A percentile compares a stretch with the other conserved stretches of the same genome.
Evolutionary conservation across 352 stramenopile genomes (phyloP).

Genomic region (Phytophthora foliorum): DNA sequence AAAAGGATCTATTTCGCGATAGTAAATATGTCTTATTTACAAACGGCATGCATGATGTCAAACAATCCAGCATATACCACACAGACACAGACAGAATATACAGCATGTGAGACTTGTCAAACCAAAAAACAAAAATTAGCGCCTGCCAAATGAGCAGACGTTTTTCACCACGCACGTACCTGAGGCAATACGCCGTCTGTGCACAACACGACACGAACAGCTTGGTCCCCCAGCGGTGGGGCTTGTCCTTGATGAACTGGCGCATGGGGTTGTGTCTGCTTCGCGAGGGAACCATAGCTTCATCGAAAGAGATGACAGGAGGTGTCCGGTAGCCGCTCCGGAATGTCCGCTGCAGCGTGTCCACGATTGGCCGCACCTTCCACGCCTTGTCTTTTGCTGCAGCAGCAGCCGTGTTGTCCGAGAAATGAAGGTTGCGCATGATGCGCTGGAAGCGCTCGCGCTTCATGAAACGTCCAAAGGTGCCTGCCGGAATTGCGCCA

Average conservation of each 20-base stretch:
- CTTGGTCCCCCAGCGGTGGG: conserved; percentile 22
- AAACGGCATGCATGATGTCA: no score
- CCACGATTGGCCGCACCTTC: conserved; percentile 19
- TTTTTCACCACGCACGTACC: not conserved
- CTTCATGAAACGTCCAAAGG: conserved; percentile 18
- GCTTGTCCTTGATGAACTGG: conserved; percentile 24
- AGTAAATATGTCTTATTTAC: no score
- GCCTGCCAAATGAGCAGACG: not conserved
- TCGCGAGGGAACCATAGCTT: conserved; percentile 16
- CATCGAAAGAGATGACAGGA: conserved; percentile 13
- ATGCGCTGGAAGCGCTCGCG: conserved; percentile 18
- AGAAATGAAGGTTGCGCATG: conserved; percentile 15
- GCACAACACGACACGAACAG: conserved; percentile 27
- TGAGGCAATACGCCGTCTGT: not conserved
- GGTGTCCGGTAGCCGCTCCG: conserved; percentile 1
- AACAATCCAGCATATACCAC: conserved; percentile 4
- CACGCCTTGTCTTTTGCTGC: conserved; percentile 8
- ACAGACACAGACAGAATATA: conserved; percentile 3
- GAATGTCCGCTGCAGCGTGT: conserved; percentile 18
- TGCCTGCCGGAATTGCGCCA: conserved; percentile 2
- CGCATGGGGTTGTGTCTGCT: conserved; percentile 23
- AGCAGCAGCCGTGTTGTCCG: not conserved
- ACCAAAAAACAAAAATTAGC: conserved; percentile 3
- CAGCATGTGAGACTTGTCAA: conserved; percentile 13
- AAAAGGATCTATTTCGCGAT: no score